These are phyloP conservation scores for Porogramme epimiltina DNA, from an alignment of 1,284 basidiomycete species.

Conservation along the genomic window DNA sequence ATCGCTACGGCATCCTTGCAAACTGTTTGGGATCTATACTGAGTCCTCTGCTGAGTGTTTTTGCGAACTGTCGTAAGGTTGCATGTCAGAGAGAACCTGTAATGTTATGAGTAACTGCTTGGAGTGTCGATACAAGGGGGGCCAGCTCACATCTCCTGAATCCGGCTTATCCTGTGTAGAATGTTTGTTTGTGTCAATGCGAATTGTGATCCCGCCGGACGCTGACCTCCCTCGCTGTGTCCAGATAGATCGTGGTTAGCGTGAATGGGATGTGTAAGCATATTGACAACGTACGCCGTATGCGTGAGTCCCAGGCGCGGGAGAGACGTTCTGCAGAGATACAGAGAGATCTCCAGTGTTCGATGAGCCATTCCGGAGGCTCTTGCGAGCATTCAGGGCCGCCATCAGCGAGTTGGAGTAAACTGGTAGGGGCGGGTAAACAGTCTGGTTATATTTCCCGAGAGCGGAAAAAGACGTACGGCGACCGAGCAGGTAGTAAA, in stretches of 20 bases:
- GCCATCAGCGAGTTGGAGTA: constrained; percentile 58
- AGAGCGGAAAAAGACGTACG: constrained; percentile 36
- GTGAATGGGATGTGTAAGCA: no score
- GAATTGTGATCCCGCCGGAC: neutral
- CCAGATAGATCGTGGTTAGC: no score
- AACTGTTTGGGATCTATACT: no score
- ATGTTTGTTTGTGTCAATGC: constrained; percentile 4
- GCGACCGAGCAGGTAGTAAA: constrained; percentile 58
- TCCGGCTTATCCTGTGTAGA: neutral
- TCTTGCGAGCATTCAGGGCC: constrained; percentile 54
- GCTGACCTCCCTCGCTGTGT: no score
- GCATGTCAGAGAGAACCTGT: no score
- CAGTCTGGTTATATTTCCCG: neutral
- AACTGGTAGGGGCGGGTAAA: constrained; percentile 39
- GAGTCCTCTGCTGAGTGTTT: no score
- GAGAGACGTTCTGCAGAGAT: constrained; percentile 42
- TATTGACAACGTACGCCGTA: neutral
- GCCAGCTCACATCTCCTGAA: neutral
- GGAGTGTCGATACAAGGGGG: no score
- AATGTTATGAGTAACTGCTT: no score
- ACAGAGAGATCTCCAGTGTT: constrained; percentile 42
- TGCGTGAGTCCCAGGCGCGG: neutral
- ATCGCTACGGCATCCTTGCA: no score
- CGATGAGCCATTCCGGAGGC: constrained; percentile 42
- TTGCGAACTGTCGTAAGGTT: no score